Evolutionary conservation across 2,329 filamentous ascomycete species (phyloP), one percentile per base, ranked within the genome.

Genomic region (Fusarium chlamydosporum): DNA sequence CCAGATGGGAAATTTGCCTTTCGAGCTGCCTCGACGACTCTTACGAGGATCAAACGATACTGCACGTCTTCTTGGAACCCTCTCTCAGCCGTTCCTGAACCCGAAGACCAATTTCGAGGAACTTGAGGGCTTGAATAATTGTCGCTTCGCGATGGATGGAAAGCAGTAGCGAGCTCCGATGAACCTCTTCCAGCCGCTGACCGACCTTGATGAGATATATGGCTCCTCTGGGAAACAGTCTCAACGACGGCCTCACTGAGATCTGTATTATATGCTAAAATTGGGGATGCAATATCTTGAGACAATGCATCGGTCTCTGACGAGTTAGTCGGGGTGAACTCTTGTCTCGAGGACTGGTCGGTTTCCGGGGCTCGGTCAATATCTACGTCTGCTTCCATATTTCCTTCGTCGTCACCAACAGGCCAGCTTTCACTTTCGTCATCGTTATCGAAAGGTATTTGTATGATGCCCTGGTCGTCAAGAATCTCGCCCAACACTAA

Each of bases 391-490:
- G 45, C 45, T 18, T 58, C 33, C 11, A 26, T 31, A 0, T 16
- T 4, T 4, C 40, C 34, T 3, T 23, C 33, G 0, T 42, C 37
- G 4, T n/a, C 4, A 16, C 31, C 16, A 23, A 23, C 0, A 31
- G 15, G 1, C 8, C 3, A 23, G 12, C 6, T 4, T 40, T 23
- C 40, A n/a, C 23, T 15, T 16, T 62, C 51, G 9, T 61, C 62
- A 13, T 61, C 20, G 9, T 70, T 56, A 0, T 67, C 53, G 4
- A 66, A 61, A 6, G 50, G 6, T 27, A 70, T 31, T 9, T 59
- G 34, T 52, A 71, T 23, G 15, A 70, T 66, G 2, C 68, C 68
- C 16, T 66, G 68, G 15, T 70, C 53, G 1, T 70, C 62, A 2
- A 70, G 53, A 13, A 70, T 41, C 0, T 67, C 53, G 6, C 29